Percentiles rank a stretch among this genome's conserved stretches.
phyloP scores from a whole-genome alignment of 345 rosid species.

The Boechera stricta region DNA sequence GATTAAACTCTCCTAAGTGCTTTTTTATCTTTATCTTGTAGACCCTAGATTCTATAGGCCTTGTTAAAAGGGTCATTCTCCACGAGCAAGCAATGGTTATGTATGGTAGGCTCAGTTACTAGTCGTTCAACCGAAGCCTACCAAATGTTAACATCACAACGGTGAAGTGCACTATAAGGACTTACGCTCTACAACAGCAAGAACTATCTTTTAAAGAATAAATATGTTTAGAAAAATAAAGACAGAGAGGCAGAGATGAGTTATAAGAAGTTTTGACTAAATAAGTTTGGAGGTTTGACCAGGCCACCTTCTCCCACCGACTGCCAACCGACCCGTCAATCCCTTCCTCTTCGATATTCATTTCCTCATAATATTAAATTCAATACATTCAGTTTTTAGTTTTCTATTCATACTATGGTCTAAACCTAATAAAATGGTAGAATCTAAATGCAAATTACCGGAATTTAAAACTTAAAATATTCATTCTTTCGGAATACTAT shows the following conservation, averaged over 20 bases:
- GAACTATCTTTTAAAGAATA: neutral
- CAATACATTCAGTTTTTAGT: neutral
- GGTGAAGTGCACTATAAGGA: conserved; percentile 11
- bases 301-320: conserved; percentile 42
- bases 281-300: conserved; percentile 34
- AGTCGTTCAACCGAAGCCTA: neutral
- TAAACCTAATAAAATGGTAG: neutral
- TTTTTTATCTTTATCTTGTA: neutral
- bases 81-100: neutral
- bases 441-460: neutral
- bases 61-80: neutral
- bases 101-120: neutral
- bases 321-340: conserved; percentile 35
- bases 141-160: neutral
- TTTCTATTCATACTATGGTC: neutral
- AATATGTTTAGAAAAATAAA: neutral
- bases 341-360: neutral
- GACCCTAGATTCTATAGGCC: neutral
- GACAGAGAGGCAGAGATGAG: conserved; percentile 6
- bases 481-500: neutral
- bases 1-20: neutral
- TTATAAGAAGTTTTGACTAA: conserved; percentile 27
- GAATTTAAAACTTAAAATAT: neutral
- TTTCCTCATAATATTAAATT: neutral
- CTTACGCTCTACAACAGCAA: neutral